Base-by-base conservation (phyloP, 345 rosid species). In the Rhodomyrtus tomentosa region DNA sequence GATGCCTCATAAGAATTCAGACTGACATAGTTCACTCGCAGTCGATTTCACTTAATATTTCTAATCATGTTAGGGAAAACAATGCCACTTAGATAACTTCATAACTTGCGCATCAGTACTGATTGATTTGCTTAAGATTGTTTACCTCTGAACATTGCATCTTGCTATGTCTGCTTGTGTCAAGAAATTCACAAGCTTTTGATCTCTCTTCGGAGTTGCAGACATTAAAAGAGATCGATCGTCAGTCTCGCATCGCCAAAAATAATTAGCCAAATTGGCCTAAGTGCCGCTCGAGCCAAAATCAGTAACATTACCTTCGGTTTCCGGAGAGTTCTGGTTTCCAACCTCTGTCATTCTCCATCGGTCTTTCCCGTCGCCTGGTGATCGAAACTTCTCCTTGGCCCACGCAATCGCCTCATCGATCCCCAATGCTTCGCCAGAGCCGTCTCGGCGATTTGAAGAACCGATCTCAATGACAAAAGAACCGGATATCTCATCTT, bases 391-490 rank as follows among this genome's bases (percentile, higher is more conserved):
- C 84, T 88, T 92, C 90, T 94, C 94, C 86, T 89, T 94, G 10
- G 94, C 95, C 96, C 96, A 93, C 0, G 95, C 95, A 22, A 94
- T 91, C 20, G 96, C 93, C 86, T 91, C 96, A 82, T 95, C 96
- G 59, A 90, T 88, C 15, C 90, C 91, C 80, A 90, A 91, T 12
- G 93, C 92, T 89, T 90, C 97, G 1, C 90, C 86, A 0, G 84
- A 74, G 25, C 89, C 91, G 50, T 90, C 93, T 84, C 87, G 87
- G 22, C 50, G n/a, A n/a, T 82, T 55, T 50, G 93, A 93, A 45
- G 96, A 90, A 88, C 91, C 94, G 85, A 95, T 94, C 87, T 97
- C 99, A 18, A 95, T 95, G 15, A 97, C 98, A 54, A 92, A 97
- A 55, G 99, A 93, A 82, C 95, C 94, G 92, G 93, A 93, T 27